Evolutionary conservation across 148 eudicot genomes (phyloP).

Genomic region (Linanthus parryae): DNA sequence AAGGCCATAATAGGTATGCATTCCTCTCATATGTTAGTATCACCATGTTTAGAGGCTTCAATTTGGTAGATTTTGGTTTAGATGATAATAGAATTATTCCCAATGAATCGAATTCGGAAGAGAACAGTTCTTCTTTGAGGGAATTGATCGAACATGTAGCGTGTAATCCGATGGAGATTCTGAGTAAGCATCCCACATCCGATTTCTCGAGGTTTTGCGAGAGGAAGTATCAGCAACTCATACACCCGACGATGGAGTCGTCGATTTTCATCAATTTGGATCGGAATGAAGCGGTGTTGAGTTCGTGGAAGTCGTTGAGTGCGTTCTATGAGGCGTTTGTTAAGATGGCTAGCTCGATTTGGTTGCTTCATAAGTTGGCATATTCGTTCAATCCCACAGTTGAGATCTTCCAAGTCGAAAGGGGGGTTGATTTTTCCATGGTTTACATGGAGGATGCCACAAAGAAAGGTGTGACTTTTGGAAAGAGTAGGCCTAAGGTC

Average conservation of each 20-base stretch:
- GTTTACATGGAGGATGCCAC: slow-evolving; percentile 92
- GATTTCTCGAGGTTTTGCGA: slow-evolving; percentile 77
- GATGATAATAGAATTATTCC: slow-evolving; percentile 17
- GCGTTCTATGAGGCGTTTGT: slow-evolving; percentile 73
- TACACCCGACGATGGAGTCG: slow-evolving; percentile 83
- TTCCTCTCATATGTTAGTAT: slow-evolving; percentile 77
- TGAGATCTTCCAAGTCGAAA: slow-evolving; percentile 79
- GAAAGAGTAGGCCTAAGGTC: slow-evolving; percentile 57
- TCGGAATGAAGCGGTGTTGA: slow-evolving; percentile 45
- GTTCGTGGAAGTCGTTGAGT: slow-evolving; percentile 74
- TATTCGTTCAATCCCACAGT: slow-evolving; percentile 58
- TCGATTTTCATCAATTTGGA: slow-evolving; percentile 65
- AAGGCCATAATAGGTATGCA: slow-evolving; percentile 61
- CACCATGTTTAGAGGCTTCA: slow-evolving; percentile 74
- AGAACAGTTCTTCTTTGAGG: slow-evolving; percentile 28
- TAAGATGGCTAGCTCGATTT: slow-evolving; percentile 80
- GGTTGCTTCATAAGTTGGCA: slow-evolving; percentile 87
- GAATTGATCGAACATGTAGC: slow-evolving; percentile 60
- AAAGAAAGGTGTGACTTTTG: slow-evolving; percentile 24
- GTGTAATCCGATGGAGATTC: slow-evolving; percentile 56
- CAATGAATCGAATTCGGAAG: slow-evolving; percentile 16
- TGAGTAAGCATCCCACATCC: slow-evolving; percentile 48
- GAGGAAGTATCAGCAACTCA: slow-evolving; percentile 67
- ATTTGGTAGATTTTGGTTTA: slow-evolving; percentile 49
- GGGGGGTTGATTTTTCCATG: slow-evolving; percentile 67